Evolutionary conservation across 805 yeast genomes (phyloP).

Genomic region (Cyberlindnera maclurae): DNA sequence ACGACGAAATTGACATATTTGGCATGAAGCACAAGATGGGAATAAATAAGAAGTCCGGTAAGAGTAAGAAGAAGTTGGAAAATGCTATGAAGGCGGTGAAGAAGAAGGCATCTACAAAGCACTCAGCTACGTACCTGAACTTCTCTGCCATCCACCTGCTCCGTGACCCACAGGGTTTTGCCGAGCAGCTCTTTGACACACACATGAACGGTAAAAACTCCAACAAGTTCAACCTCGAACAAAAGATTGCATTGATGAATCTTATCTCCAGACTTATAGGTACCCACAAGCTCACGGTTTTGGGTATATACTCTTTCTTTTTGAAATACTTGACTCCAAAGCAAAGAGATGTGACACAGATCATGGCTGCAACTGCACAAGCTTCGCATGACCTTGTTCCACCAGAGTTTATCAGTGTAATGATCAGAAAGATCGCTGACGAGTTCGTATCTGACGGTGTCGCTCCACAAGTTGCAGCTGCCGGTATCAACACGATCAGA

Average conservation of each 20-base stretch:
- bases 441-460: conserved; percentile 99
- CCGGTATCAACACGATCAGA: conserved; percentile 92
- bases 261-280: conserved; percentile 86
- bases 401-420: conserved; percentile 77
- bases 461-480: conserved; percentile 95
- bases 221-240: conserved; percentile 75
- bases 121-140: conserved; percentile 65
- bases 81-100: conserved; percentile 62
- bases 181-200: conserved; percentile 69
- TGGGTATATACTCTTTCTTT: conserved; percentile 86
- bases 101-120: conserved; percentile 52
- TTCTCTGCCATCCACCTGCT: conserved; percentile 91
- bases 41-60: conserved; percentile 75
- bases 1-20: conserved; percentile 66
- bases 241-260: conserved; percentile 82
- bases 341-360: conserved; percentile 88
- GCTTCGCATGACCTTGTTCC: conserved; percentile 96
- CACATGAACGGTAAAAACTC: conserved; percentile 67
- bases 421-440: conserved; percentile 89
- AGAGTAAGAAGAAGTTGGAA: conserved; percentile 75
- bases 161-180: conserved; percentile 97
- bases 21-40: conserved; percentile 74
- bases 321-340: conserved; percentile 89
- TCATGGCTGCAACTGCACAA: conserved; percentile 96
- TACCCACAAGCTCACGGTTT: conserved; percentile 84